Base-by-base conservation (phyloP, 2,329 filamentous ascomycete species). In the Aspergillus tubingensis region DNA sequence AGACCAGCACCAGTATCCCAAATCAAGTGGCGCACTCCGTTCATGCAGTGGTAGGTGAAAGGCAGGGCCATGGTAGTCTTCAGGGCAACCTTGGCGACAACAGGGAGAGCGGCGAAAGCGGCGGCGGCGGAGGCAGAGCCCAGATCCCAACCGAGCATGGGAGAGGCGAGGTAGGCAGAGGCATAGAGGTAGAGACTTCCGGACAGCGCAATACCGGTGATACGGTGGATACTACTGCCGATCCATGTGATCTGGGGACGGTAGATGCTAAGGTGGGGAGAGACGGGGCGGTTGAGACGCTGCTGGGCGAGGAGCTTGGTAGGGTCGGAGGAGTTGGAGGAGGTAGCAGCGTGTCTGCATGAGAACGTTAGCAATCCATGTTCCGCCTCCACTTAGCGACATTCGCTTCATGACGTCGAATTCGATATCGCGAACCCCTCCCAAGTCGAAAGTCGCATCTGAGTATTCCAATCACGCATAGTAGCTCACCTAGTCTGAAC, bases 221-320 rank as follows among this genome's bases (percentile, higher is more conserved):
- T 87, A 72, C 93, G 92, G 82, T 92, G 91, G 79, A 91, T 84
- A 60, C 82, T 87, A 69, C 87, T 88, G 68, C 84, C 83, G 77
- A 91, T 88, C 89, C 88, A 96, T 70, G 91, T 95, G 80, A 97
- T 90, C 78, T 91, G 87, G 62, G 89, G 86, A 77, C 87, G 85
- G 87, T 97, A 97, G 85, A 96, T 93, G 72, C 80, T 76, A 65
- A 97, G 86, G 76, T 97, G 92, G 58, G 93, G 93, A 49, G 91
- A 85, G 70, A 96, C 84, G 74, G 93, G 93, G 55, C 93, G 93
- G 72, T 84, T 79, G 58, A 89, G 84, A 71, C 93, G 93, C 83
- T 97, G 93, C 73, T 86, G 82, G 71, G 85, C 88, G 74, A 97
- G 91, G 79, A 96, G 86, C 67, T 76, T 70, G 61, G 62, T 73